phyloP scores from a whole-genome alignment of 352 stramenopile species.

The Globisporangium canariense region DNA sequence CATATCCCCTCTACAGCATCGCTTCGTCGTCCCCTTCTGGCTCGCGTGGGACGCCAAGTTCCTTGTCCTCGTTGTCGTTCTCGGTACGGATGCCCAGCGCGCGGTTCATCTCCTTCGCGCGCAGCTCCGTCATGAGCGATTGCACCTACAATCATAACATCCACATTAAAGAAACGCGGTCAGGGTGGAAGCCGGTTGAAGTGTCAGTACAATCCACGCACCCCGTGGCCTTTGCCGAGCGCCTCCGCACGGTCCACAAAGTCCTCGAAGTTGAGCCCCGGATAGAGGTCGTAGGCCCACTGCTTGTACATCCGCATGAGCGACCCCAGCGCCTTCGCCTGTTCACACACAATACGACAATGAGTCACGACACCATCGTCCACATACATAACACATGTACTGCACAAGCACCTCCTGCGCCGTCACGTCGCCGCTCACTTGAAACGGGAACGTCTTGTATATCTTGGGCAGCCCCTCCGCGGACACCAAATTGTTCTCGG shows the following conservation, averaged over 20 bases:
- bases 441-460: slow-evolving; percentile 67
- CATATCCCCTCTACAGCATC: slow-evolving; percentile 26
- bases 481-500: slow-evolving; percentile 64
- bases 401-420: slow-evolving; percentile 45
- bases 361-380: background rate
- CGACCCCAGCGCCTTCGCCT: slow-evolving; percentile 57
- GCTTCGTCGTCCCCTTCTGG: slow-evolving; percentile 31
- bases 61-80: slow-evolving; percentile 16
- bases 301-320: slow-evolving; percentile 84
- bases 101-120: slow-evolving; percentile 52
- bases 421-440: slow-evolving; percentile 46
- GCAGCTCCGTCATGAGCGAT: slow-evolving; percentile 52
- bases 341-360: background rate
- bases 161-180: background rate
- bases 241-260: slow-evolving; percentile 65
- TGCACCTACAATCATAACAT: slow-evolving; percentile 34
- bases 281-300: slow-evolving; percentile 82
- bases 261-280: slow-evolving; percentile 79
- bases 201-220: slow-evolving; percentile 5
- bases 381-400: background rate
- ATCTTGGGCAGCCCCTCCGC: slow-evolving; percentile 67
- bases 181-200: background rate
- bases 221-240: slow-evolving; percentile 48
- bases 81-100: slow-evolving; percentile 16
- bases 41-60: slow-evolving; percentile 8